Evolutionary conservation across 2,329 filamentous ascomycete species (phyloP).

Genomic region (Fusarium sp.): DNA sequence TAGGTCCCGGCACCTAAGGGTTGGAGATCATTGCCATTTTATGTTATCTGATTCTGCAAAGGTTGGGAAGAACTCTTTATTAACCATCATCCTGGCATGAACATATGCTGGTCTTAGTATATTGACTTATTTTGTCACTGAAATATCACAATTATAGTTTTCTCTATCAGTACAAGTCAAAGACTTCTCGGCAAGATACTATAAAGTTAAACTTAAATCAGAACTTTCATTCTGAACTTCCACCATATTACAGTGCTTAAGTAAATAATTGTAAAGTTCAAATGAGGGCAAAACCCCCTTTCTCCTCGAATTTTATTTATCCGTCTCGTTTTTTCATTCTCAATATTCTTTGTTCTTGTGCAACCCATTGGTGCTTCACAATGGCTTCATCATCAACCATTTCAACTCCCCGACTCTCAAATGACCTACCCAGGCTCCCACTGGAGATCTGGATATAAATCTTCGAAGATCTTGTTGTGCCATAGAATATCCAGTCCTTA

Average conservation of each 20-base stretch:
- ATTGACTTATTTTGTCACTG: rapidly evolving
- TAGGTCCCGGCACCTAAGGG: background rate
- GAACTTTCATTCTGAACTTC: background rate
- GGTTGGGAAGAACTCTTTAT: rapidly evolving
- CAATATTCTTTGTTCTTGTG: rapidly evolving
- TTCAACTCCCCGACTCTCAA: background rate
- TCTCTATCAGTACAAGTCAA: rapidly evolving
- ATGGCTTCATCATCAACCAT: background rate
- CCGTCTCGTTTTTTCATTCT: background rate
- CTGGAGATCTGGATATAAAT: background rate
- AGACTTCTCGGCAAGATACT: background rate
- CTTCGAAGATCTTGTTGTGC: background rate
- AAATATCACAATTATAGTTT: too few relatives aligned
- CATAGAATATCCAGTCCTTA: background rate
- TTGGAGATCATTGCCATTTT: background rate
- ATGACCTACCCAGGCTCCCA: background rate
- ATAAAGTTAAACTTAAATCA: background rate
- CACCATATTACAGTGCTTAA: background rate
- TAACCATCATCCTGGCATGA: background rate
- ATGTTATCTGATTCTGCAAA: background rate
- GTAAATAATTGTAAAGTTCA: background rate
- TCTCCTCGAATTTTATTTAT: background rate
- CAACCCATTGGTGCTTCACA: background rate
- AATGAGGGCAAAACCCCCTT: background rate
- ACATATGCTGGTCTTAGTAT: background rate